Base-by-base conservation (phyloP, 2,329 filamentous ascomycete species). In the Phaeosphaeria sp. region DNA sequence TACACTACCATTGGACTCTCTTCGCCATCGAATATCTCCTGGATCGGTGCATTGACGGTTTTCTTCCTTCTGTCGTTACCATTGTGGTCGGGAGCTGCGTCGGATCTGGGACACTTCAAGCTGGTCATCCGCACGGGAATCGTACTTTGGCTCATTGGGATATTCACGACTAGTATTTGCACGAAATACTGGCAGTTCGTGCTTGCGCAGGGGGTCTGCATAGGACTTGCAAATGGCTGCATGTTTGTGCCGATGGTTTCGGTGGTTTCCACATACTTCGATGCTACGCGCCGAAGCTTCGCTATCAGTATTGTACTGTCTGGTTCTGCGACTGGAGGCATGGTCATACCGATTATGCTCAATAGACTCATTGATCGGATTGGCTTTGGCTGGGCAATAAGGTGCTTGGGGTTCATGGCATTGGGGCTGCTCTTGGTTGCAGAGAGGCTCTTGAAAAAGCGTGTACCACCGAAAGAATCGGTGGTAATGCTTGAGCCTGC, bases 301-400 rank as follows among this genome's bases (percentile, higher is more conserved):
- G 82, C 79, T 7, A 77, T 79, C 46, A 81, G 80, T 0, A 69
- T 83, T 15, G 78, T 79, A 1, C 74, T 79, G 0, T 74, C 75
- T 0, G 82, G 82, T 0, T 77, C 78, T 39, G 75, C 76, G 13
- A 49, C 66, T 49, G 80, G 80, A 7, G 80, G 80, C 4, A 69
- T 82, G 11, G 72, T 83, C 25, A 81, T 81, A 53, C 80, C 81
- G 0, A 80, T 83, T 46, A 73, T 81, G 27, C 81, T 88, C 59
- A 79, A 85, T 60, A 80, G 83, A 56, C 74, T 88, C 27, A 78
- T 85, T n/a, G 82, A 82, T 0, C 69, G 74, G 8, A 77, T 88
- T n/a, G 86, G 86, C 0, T 89, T 88, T 61, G 74, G 80, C 1
- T 88, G 86, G 85, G 81, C 86, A 0, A 84, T 87, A 17, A 79